Evolutionary conservation across 106 monocot genomes (phyloP), one percentile per base, ranked within the genome.

Genomic region (Dendrobium nobile): DNA sequence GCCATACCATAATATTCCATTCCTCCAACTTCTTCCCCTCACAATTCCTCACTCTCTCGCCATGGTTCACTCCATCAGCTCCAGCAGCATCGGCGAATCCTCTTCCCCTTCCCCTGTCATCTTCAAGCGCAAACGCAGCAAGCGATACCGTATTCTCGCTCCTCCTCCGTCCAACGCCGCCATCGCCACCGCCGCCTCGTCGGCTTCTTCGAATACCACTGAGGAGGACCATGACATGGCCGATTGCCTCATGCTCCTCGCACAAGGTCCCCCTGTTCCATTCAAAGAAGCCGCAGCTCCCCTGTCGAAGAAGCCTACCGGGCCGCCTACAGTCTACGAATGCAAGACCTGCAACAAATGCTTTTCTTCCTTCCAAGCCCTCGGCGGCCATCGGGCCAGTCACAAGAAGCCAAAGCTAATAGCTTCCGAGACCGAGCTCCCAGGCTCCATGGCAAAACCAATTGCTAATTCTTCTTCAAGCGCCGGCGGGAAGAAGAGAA

Each of bases 171-270:
- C 1, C 78, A 27, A 0, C 7, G 37, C 45, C 47, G 43, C 19
- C 41, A 13, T 20, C 78, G n/a, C 0, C 7, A 24, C 45, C 41
- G 43, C 19, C 41, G 7, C 43, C 4, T 75, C 75, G 78, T 80
- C 37, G 67, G 67, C 64, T 20, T 40, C 88, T 8, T 84, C 89
- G 3, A 85, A 65, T 88, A 94, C 51, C 42, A 42, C 18, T 19
- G 19, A 43, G 43, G 74, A 74, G 7, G 70, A 70, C 7, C 90
- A 91, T 44, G 91, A 91, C 79, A 88, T 91, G 83, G 84, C 94
- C 43, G 61, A 87, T 18, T 89, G 91, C 84, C 88, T 94, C 48
- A 90, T 94, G 75, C 88, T 94, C 47, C 88, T 94, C 22, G 91
- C 94, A 9, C 88, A 80, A 44, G 94, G 89, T 48, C 73, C 45